Evolutionary conservation across 495 filamentous ascomycete genomes (phyloP).

Genomic region (Aspergillus sclerotiicarbonarius): DNA sequence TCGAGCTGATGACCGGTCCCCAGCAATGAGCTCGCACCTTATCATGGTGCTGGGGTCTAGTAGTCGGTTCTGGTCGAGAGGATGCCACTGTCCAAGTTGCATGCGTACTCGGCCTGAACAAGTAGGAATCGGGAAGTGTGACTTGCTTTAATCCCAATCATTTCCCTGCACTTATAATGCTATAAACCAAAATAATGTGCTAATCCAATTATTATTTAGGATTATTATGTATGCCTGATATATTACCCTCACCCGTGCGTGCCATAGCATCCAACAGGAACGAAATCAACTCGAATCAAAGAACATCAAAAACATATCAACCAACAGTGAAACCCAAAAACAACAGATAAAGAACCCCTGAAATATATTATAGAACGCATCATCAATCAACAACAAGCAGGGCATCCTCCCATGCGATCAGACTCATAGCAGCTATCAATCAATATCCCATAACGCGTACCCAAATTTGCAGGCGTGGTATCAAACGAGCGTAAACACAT

Average conservation of each 20-base stretch:
- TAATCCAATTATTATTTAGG: neutral
- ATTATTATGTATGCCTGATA: neutral
- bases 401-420: neutral
- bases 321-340: neutral
- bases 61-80: too few relatives aligned
- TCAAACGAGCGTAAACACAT: neutral
- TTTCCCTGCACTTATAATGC: too few relatives aligned
- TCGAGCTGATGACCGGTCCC: too few relatives aligned
- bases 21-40: too few relatives aligned
- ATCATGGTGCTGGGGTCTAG: too few relatives aligned
- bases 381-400: neutral
- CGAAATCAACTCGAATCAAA: neutral
- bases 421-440: neutral
- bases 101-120: too few relatives aligned
- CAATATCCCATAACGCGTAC: neutral
- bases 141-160: too few relatives aligned
- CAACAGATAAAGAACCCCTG: neutral
- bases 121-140: too few relatives aligned
- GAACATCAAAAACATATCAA: too few relatives aligned
- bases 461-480: neutral
- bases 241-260: neutral
- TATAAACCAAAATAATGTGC: neutral
- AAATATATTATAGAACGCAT: too few relatives aligned
- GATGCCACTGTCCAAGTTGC: too few relatives aligned
- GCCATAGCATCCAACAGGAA: neutral